These are phyloP conservation scores for Linum lewisii DNA, from an alignment of 345 rosid genomes.

Conservation along the genomic window DNA sequence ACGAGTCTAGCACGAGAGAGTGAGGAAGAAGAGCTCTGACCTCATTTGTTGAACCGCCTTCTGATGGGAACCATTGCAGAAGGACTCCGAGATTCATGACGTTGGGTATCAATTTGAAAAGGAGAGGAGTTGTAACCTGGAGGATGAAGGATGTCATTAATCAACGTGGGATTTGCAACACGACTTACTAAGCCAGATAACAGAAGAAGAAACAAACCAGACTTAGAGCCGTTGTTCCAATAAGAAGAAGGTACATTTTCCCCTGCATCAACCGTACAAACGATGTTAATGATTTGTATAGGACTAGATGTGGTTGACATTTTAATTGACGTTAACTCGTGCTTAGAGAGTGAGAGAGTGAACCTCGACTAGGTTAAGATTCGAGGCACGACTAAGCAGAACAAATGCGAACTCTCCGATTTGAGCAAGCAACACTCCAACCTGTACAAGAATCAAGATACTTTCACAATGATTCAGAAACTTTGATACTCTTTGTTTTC, in stretches of 20 bases:
- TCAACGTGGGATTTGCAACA: slow-evolving; percentile 9
- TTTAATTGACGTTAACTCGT: too few relatives aligned
- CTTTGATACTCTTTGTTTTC: neutral
- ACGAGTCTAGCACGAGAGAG: neutral
- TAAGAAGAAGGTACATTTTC: slow-evolving; percentile 97
- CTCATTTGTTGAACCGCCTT: slow-evolving; percentile 48
- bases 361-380: slow-evolving; percentile 88
- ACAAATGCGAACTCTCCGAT: slow-evolving; percentile 98
- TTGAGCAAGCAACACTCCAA: slow-evolving; percentile 89
- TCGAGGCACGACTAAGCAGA: slow-evolving; percentile 88
- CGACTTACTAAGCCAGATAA: neutral
- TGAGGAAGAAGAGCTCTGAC: slow-evolving; percentile 23
- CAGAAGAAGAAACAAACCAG: slow-evolving; percentile 40
- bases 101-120: slow-evolving; percentile 80
- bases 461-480: neutral
- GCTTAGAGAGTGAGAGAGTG: slow-evolving; percentile 3
- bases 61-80: slow-evolving; percentile 79
- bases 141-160: slow-evolving; percentile 10
- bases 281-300: neutral
- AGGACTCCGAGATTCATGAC: slow-evolving; percentile 79
- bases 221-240: slow-evolving; percentile 96
- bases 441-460: slow-evolving; percentile 31
- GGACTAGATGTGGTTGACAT: too few relatives aligned
- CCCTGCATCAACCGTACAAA: slow-evolving; percentile 41
- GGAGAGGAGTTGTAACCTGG: slow-evolving; percentile 85